Percentiles rank a stretch among this genome's conserved stretches.
Conservation (phyloP, 768 basidiomycete genomes). For the Rubroboletus satanas region DNA sequence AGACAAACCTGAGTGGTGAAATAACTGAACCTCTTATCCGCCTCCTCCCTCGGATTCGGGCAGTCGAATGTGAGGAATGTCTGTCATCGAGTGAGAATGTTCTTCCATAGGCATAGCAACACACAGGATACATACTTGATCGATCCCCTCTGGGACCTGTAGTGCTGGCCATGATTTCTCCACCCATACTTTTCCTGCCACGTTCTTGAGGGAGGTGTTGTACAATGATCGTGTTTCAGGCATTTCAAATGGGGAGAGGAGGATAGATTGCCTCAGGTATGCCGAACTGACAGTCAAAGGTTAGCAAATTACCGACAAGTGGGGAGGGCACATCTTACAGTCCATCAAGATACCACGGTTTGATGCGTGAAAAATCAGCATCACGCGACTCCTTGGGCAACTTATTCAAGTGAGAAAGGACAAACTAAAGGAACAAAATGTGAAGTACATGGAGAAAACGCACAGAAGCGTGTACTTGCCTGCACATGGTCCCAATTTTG, state of each 20-base stretch:
- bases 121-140: slow-evolving; percentile 52
- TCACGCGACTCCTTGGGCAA: slow-evolving; percentile 92
- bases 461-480: slow-evolving; percentile 39
- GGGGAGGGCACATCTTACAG: slow-evolving; percentile 84
- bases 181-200: slow-evolving; percentile 76
- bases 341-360: slow-evolving; percentile 96
- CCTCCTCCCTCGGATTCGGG: slow-evolving; percentile 65
- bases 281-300: slow-evolving; percentile 50
- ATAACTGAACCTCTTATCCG: slow-evolving; percentile 80
- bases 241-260: slow-evolving; percentile 84
- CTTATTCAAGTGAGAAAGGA: slow-evolving; percentile 80
- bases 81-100: slow-evolving; percentile 34
- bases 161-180: slow-evolving; percentile 70
- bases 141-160: slow-evolving; percentile 76
- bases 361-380: slow-evolving; percentile 93
- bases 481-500: slow-evolving; percentile 99
- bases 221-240: slow-evolving; percentile 83
- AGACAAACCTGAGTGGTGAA: slow-evolving; percentile 76
- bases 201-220: slow-evolving; percentile 72
- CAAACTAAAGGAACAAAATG: slow-evolving; percentile 51
- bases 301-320: not conserved
- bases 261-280: slow-evolving; percentile 85
- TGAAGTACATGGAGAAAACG: not conserved
- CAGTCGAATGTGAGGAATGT: slow-evolving; percentile 75
- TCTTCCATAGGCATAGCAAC: not conserved